Evolutionary conservation across 2,329 filamentous ascomycete species (phyloP), one percentile per base, ranked within the genome.

Genomic region (Aspergillus fischeri): DNA sequence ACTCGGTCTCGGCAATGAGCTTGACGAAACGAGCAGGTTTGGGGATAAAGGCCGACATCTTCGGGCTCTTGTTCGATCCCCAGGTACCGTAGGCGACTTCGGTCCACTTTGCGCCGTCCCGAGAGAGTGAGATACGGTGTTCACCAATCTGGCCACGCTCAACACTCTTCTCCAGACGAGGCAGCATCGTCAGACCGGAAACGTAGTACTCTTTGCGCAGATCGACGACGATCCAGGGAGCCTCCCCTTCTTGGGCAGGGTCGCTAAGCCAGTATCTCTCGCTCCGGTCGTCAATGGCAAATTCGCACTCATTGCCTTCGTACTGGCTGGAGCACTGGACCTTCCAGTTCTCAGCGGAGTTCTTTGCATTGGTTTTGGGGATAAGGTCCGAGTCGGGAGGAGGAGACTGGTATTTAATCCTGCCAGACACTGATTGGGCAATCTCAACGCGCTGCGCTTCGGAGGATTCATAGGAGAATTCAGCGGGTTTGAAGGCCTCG

Each of bases 21-120:
- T 48, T 55, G 17, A 66, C 57, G 44, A 56, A 66, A 4, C 56
- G 53, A 9, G 61, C 64, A 3, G 5, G 48, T 8, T 50, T 53
- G 14, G 63, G 54, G 35, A 62, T 50, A 25, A 66, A 63, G 49
- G 54, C 61, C 20, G 64, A 54, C 20, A 66, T 25, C 54, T 66
- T 66, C 11, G 52, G 42, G 4, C 59, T 60, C 32, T 57, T 61
- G 51, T 65, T 62, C 9, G 48, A 57, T 27, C 61, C 59, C 64
- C 64, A 66, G 45, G 55, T 59, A 8, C 63, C 63, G 44, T 66
- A 66, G 3, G 64, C 63, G 9, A 66, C 63, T n/a, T 48, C 51
- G 3, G 28, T 54, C 64, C 64, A 65, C 5, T 32, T 44, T 4
- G n/a, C 5, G 11, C 38, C 32, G 25, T 59, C 57, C 42, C 35